Evolutionary conservation across 805 yeast species (phyloP), one percentile per base, ranked within the genome.

Genomic region (Saccharomycopsis fermentans): DNA sequence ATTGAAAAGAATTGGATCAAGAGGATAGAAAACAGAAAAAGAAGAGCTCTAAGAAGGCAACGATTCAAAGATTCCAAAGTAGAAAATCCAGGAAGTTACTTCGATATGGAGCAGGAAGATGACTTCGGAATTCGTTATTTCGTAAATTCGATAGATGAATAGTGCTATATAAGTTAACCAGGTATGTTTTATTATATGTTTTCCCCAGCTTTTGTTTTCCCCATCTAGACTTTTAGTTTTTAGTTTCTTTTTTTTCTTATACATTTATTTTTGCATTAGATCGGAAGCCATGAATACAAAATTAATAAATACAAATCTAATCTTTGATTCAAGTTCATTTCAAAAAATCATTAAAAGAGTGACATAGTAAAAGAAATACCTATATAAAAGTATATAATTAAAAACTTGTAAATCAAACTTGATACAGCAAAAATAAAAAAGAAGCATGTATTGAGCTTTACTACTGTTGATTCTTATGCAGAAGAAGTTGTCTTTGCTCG

Each of bases 1-100:
- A 87, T 91, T 32, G 78, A 79, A 39, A 71, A 70, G 32, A 71
- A 76, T 1, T 87, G 96, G 94, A 79, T 80, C 51, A 73, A 74
- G 56, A 77, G 97, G 65, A 80, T 73, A 53, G 61, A 59, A 26
- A 66, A 67, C 56, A 59, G 68, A 60, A 63, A 59, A 50, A 27
- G 50, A 53, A 50, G 60, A 37, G 57, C 59, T 14, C 56, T 43
- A n/a, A 36, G 47, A 53, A 55, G 55, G 50, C 48, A 52, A 54
- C 27, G 48, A 4, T 40, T 40, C 36, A 34, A 27, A 43, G 50
- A 43, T 19, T 43, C 50, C 16, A 43, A 43, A 24, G n/a, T 21
- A n/a, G 50, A 47, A 8, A 43, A 6, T 43, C 29, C 50, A 12
- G 50, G 50, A 24, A 43, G 50, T 24, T 43, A 43, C 26, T 43